These are phyloP conservation scores for Trichomonas vaginalis DNA, from an alignment of 208 protist genomes.

Conservation along the genomic window DNA sequence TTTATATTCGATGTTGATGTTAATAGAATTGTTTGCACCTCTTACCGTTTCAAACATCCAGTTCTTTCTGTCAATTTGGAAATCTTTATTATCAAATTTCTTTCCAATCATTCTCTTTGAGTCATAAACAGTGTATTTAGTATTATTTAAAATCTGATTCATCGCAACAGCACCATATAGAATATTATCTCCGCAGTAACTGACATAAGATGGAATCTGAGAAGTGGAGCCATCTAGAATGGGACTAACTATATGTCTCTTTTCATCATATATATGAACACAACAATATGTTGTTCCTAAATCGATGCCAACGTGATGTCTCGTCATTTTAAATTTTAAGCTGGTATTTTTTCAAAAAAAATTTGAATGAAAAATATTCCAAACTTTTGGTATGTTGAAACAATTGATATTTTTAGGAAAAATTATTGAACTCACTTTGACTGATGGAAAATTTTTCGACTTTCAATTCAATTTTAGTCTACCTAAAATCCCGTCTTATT, in stretches of 20 bases:
- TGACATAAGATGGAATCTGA: constrained; percentile 93
- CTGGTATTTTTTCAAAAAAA: too few relatives aligned
- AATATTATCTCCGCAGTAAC: constrained; percentile 63
- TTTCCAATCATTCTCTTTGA: constrained; percentile 70
- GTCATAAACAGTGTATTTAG: constrained; percentile 68
- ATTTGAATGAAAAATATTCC: too few relatives aligned
- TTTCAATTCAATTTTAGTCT: too few relatives aligned
- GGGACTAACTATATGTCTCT: constrained; percentile 72
- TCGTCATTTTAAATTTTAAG: too few relatives aligned
- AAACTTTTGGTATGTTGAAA: too few relatives aligned
- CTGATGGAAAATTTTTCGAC: too few relatives aligned
- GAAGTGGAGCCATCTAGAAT: constrained; percentile 94
- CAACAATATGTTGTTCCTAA: constrained; percentile 47
- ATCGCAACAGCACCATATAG: constrained; percentile 70
- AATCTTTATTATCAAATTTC: constrained; percentile 51
- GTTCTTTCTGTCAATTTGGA: constrained; percentile 80
- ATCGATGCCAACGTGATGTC: constrained; percentile 41
- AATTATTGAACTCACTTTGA: too few relatives aligned
- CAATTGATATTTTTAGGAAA: too few relatives aligned
- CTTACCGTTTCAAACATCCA: constrained; percentile 70
- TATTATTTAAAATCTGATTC: constrained; percentile 52
- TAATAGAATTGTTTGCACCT: constrained; percentile 58
- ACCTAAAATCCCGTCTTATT: too few relatives aligned
- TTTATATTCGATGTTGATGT: constrained; percentile 53
- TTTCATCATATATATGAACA: constrained; percentile 39